Evolutionary conservation across 352 stramenopile species (phyloP).

Genomic region (Pythium aristosporum): DNA sequence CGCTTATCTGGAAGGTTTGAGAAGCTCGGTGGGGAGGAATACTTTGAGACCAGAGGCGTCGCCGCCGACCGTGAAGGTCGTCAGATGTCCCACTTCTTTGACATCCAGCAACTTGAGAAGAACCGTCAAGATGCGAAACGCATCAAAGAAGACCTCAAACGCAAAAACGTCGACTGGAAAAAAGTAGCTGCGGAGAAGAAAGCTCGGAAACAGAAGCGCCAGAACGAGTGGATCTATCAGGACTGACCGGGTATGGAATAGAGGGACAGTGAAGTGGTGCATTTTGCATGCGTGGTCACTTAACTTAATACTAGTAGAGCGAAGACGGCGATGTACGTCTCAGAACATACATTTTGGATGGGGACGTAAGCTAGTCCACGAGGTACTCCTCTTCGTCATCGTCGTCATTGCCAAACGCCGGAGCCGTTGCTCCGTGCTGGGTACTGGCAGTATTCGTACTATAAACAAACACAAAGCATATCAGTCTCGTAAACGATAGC

Average conservation of each 20-base stretch:
- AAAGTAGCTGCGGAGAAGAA: conserved; percentile 86
- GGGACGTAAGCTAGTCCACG: conserved; percentile 47
- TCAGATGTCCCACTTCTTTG: conserved; percentile 88
- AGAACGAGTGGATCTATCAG: conserved; percentile 84
- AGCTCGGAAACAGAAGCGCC: conserved; percentile 80
- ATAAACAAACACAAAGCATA: not conserved
- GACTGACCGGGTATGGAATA: conserved; percentile 37
- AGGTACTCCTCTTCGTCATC: conserved; percentile 72
- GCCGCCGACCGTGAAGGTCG: conserved; percentile 70
- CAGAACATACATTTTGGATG: not conserved
- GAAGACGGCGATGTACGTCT: not conserved
- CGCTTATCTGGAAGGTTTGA: conserved; percentile 74
- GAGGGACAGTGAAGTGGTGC: not conserved
- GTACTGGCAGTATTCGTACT: conserved; percentile 35
- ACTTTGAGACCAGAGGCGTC: conserved; percentile 59
- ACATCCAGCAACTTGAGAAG: conserved; percentile 73
- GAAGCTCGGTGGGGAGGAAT: conserved; percentile 58
- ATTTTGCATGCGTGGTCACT: conserved; percentile 8
- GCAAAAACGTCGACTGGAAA: conserved; percentile 86
- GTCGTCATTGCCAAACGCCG: conserved; percentile 32
- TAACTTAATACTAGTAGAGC: conserved; percentile 23
- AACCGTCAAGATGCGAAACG: conserved; percentile 77
- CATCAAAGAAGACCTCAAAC: conserved; percentile 82
- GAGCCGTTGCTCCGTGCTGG: conserved; percentile 29
- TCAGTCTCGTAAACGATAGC: not conserved